Conservation (phyloP, 495 filamentous ascomycete genomes). For the Cudoniella acicularis region DNA sequence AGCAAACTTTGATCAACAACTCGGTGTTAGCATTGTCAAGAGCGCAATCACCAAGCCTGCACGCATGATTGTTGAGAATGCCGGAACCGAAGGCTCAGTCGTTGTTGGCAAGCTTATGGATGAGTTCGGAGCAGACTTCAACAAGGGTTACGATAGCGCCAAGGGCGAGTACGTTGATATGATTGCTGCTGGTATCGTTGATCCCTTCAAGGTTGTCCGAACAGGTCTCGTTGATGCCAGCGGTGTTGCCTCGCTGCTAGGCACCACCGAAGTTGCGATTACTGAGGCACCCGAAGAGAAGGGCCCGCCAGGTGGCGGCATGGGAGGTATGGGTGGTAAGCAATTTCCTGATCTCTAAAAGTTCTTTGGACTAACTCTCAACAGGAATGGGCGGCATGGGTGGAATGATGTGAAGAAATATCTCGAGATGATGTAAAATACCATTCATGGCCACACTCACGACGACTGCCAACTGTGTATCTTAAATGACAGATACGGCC, state of each 20-base stretch:
- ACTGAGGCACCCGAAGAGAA: conserved; percentile 96
- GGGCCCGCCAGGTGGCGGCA: conserved; percentile 50
- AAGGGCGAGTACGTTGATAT: conserved; percentile 99
- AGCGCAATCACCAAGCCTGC: conserved; percentile 94
- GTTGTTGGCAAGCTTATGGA: conserved; percentile 97
- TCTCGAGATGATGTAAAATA: conserved; percentile 18
- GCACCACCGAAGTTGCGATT: conserved; percentile 96
- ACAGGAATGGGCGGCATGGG: conserved; percentile 32
- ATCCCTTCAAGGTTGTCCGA: conserved; percentile 98
- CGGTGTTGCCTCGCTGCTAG: conserved; percentile 93
- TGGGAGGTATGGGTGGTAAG: conserved; percentile 70
- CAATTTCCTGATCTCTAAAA: conserved; percentile 25
- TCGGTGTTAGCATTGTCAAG: conserved; percentile 96
- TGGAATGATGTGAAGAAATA: conserved; percentile 48
- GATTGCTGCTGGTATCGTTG: conserved; percentile 94
- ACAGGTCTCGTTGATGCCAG: conserved; percentile 91
- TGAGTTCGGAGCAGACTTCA: conserved; percentile 89
- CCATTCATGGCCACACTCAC: conserved; percentile 9
- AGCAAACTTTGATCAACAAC: conserved; percentile 97
- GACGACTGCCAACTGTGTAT: conserved; percentile 10
- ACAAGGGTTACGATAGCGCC: conserved; percentile 93
- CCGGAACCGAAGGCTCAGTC: conserved; percentile 91
- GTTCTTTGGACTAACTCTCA: conserved; percentile 12
- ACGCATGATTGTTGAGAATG: conserved; percentile 95
- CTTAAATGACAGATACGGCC: conserved; percentile 10